A percentile compares a stretch with the other conserved stretches of the same genome.
phyloP scores from a whole-genome alignment of 75 land plant genomes.

The Pinus tabuliformis region DNA sequence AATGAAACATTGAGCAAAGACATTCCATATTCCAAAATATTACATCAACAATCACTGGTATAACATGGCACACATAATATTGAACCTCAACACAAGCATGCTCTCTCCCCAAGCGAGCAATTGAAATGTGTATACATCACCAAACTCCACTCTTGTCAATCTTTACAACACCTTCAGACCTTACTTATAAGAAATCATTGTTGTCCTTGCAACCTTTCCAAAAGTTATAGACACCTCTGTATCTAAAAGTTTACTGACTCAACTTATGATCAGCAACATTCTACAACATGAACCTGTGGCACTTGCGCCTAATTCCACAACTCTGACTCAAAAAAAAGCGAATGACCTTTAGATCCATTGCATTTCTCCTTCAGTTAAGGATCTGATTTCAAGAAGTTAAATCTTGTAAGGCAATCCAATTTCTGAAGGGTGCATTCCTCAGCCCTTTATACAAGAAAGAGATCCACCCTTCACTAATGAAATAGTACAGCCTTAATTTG shows the following conservation, averaged over 20 bases:
- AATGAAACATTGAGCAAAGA: too few species aligned
- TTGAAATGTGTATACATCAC: not conserved
- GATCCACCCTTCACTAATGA: not conserved
- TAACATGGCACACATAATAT: not conserved
- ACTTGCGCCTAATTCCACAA: not conserved
- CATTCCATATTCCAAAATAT: constrained; percentile 1
- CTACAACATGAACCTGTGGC: constrained; percentile 1
- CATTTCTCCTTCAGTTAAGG: not conserved
- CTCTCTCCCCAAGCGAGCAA: not conserved
- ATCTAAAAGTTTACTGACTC: constrained; percentile 6
- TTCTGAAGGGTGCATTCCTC: constrained; percentile 7
- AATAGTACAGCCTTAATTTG: constrained; percentile 5
- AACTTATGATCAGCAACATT: not conserved
- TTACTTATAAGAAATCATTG: not conserved
- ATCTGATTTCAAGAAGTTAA: not conserved
- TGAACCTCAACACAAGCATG: constrained; percentile 8
- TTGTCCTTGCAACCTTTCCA: constrained; percentile 5
- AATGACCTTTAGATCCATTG: not conserved
- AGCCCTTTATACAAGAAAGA: constrained; percentile 11
- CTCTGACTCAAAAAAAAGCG: not conserved
- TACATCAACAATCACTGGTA: not conserved
- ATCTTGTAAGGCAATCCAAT: constrained; percentile 2
- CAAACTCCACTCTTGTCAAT: constrained; percentile 2
- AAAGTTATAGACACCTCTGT: constrained; percentile 1
- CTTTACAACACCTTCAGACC: constrained; percentile 5